Base-by-base conservation (phyloP, 2,329 filamentous ascomycete genomes). In the Alternaria ventricosa region DNA sequence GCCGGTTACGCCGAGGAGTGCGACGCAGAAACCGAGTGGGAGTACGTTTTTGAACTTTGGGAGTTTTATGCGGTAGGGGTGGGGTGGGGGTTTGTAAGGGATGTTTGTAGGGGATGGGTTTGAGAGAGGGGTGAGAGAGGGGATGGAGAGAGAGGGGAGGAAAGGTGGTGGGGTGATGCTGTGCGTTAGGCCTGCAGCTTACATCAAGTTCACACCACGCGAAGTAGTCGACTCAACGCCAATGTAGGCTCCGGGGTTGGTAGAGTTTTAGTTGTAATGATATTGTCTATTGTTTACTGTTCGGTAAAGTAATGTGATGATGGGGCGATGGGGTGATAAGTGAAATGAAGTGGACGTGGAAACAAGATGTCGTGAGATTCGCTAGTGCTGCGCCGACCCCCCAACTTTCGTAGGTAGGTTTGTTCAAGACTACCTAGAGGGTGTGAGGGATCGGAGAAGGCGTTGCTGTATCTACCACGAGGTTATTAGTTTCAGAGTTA, bases 11-110 rank as follows among this genome's bases (percentile, higher is more conserved):
- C 44, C 44, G 4, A 23, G 62, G 11, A 43, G 53, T 4, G 55
- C 58, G 6, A 64, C 62, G 3, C 58, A 57, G 10, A 22, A 25
- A 2, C 62, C 58, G 4, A 27, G 43, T 5, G 58, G 58, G 0
- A 33, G 47, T 4, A 64, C 62, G 5, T 64, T 64, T 49, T 23
- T 64, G 44, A 58, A 57, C 4, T 64, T 58, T 43, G 55, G 59
- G 4, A 41, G 59, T 13, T 64, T 58, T 55, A 62, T 64, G 62
- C 28, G 51, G 20, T 64, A 9, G 47, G 20, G 0, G 15, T 28
- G 27, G 28, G 36, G 36, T 33, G 13, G 30, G 30, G 13, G 30
- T 33, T 33, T 33, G 28, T 6, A 6, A 4, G n/a, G n/a, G n/a
- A n/a, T n/a, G n/a, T 13, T 33, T 33, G 28, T 12, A 6, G 1